Evolutionary conservation across 176 grass and related monocot species (phyloP).

Genomic region (Zea luxurians): DNA sequence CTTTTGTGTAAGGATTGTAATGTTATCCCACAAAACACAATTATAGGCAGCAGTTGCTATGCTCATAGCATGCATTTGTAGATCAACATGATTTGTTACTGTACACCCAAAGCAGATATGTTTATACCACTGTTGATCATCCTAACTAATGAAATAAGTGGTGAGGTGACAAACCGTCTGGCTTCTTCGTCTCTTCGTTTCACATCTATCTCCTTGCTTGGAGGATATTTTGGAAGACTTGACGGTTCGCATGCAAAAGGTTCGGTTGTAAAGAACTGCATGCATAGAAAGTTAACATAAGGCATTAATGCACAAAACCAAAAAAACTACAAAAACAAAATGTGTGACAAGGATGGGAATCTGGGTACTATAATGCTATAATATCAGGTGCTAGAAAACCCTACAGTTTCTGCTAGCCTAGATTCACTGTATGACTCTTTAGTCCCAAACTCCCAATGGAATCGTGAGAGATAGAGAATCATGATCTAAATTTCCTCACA

Average conservation of each 20-base stretch:
- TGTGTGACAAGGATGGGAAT: background rate
- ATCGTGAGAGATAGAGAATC: no score
- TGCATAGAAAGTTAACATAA: slow-evolving; percentile 15
- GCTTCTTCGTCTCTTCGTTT: slow-evolving; percentile 83
- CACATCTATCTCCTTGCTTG: slow-evolving; percentile 84
- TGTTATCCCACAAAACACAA: background rate
- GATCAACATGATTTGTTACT: background rate
- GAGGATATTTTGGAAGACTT: slow-evolving; percentile 70
- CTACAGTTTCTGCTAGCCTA: slow-evolving; percentile 13
- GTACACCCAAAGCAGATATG: background rate
- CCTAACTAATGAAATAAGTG: slow-evolving; percentile 18
- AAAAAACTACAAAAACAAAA: slow-evolving; percentile 19
- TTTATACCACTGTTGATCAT: background rate
- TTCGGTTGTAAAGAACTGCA: slow-evolving; percentile 79
- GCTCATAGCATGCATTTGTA: background rate
- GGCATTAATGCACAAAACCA: background rate
- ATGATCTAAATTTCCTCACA: background rate
- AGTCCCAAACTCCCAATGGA: slow-evolving; percentile 21
- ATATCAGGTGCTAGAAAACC: background rate
- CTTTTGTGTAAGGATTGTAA: background rate
- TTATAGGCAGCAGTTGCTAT: background rate
- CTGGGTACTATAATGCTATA: slow-evolving; percentile 9
- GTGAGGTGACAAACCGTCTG: slow-evolving; percentile 61
- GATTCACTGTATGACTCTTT: slow-evolving; percentile 21
- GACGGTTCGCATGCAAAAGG: slow-evolving; percentile 66